Evolutionary conservation across 2,329 filamentous ascomycete species (phyloP), one percentile per base, ranked within the genome.

Genomic region (Herpotrichia juniperi): DNA sequence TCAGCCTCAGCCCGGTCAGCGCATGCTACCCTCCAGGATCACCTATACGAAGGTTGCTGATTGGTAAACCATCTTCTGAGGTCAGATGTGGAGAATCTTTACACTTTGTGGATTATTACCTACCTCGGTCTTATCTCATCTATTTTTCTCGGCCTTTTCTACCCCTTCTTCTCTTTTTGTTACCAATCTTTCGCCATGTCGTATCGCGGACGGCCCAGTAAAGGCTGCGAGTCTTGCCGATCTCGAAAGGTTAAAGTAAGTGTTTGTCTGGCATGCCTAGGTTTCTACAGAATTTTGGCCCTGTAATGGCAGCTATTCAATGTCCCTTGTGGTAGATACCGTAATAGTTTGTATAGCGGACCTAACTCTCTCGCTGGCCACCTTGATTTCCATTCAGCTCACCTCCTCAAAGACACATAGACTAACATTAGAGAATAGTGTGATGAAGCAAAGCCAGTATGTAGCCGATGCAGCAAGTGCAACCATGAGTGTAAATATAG

Each of bases 151-250:
- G 7, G 21, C 19, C 21, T 8, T 37, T 19, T 6, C 16, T 17
- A 6, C 34, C 21, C 34, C 12, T 21, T 7, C 21, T 7, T 7
- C 16, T 21, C 21, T 14, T 21, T 7, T 6, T 17, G 19, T n/a
- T n/a, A n/a, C n/a, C n/a, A n/a, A n/a, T n/a, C 37, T 21, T 2
- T 22, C 17, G 16, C n/a, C 10, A 72, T 71, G 67, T 68, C 66
- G 24, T 72, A 72, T 49, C 66, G 68, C 28, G 69, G 69, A 46
- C 56, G 68, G 19, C 69, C 68, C 11, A 73, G 69, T 54, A 73
- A 71, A 61, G 68, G 69, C 24, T 73, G 68, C 39, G 64, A 71
- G 50, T 56, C 63, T 31, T 73, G 69, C 53, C 59, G 69, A 52
- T 54, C 64, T 47, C 63, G 68, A 17, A 73, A 71, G 53, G 62